Base-by-base conservation (phyloP, 805 yeast genomes). In the Metschnikowia continentalis region DNA sequence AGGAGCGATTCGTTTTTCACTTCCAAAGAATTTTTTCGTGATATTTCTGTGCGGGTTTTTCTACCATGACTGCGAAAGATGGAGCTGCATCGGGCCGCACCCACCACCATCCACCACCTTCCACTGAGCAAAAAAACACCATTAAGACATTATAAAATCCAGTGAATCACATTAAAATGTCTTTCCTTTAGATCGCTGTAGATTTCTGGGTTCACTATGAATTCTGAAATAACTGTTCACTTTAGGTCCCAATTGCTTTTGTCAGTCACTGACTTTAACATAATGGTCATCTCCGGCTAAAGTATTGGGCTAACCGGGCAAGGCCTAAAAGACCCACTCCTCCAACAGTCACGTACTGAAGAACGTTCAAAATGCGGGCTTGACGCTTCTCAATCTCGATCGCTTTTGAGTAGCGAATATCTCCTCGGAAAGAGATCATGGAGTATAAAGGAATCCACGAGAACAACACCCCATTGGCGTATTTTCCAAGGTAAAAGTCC, bases 381-480 rank as follows among this genome's bases (percentile, higher is more conserved):
- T 90, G 96, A 47, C 79, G 71, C 39, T 67, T 63, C 46, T 81
- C 82, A 35, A 76, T 73, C 7, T 65, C 64, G 11, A 88, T 74
- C 1, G 95, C 95, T 47, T 75, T 73, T 1, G 90, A 78, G 62
- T 91, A 91, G 8, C 86, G 74, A 33, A 90, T 84, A 63, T 91
- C 96, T 6, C 84, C 81, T 54, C 96, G 75, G 71, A 91, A 91
- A 1, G 96, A 86, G 2, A 91, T 88, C 97, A 91, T 90, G 8
- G 96, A 84, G 67, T 91, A 91, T 60, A 91, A 71, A 1, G 97
- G 96, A 32, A 90, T 69, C 96, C 96, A 88, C 35, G 64, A 67
- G 50, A 70, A 66, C 5, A 59, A 56, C 17, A 50, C 47, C 17
- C 81, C 84, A 51, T 83, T 83, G 23, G 83, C 67, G 10, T 76